Evolutionary conservation across 2,329 filamentous ascomycete species (phyloP), one percentile per base, ranked within the genome.

Genomic region (Blastomyces emzantsi): DNA sequence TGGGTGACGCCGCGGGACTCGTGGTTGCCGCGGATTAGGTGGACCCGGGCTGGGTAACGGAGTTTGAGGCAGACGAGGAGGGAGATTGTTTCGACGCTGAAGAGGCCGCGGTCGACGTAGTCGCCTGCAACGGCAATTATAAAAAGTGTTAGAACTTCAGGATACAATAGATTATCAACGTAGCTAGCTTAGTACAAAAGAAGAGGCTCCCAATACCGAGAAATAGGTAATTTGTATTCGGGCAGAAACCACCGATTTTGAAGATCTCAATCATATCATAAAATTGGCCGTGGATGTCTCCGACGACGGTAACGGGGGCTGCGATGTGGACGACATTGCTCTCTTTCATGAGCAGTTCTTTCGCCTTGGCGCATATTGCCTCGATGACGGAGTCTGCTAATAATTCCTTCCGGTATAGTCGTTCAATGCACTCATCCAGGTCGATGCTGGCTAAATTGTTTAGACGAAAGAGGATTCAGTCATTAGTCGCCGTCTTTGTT

Each of bases 261-360:
- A 99, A 99, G 69, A 99, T 97, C 82, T 99, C 94, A 69, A 99
- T 94, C 79, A 99, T 86, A 77, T 99, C 94, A 77, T 93, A 97
- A 80, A 99, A 99, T 78, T 99, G 94, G 64, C 94, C 94, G 77
- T 99, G 94, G 69, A 99, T 99, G 76, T 99, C 94, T 69, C 94
- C 94, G 49, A 99, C 94, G 11, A 99, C 94, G 19, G 94, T 99
- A 64, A 99, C 91, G 1, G 94, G 94, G 41, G 94, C 92, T 70
- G 87, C 87, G 67, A 99, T 95, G 76, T 99, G 94, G 65, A 99
- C 94, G 67, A 99, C 94, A 79, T 99, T 99, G 84, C 93, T 97
- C 85, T 99, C 94, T 75, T 95, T 93, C 94, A 99, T 99, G 70
- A 99, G 84, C 70, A 99, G 83, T 81, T 99, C 94, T 75, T 99